These are phyloP conservation scores for Hypoxylon subgilvum DNA, from an alignment of 495 filamentous ascomycete genomes.

Conservation along the genomic window DNA sequence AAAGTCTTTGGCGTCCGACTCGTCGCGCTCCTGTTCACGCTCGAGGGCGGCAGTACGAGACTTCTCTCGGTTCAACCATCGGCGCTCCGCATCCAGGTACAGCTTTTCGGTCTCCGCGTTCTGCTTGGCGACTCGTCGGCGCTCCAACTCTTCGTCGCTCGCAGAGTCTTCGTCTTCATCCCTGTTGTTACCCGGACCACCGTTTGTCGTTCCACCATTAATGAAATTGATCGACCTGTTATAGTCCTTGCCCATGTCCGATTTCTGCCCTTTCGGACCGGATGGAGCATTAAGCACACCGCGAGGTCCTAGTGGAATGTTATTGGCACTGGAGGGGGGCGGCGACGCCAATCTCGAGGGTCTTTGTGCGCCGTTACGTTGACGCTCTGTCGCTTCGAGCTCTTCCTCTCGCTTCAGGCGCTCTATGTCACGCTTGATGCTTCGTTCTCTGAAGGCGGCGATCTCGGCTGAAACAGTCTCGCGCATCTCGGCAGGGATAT, in stretches of 20 bases:
- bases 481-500: slow-evolving; percentile 96
- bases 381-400: slow-evolving; percentile 83
- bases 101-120: slow-evolving; percentile 77
- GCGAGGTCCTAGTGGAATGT: slow-evolving; percentile 83
- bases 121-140: slow-evolving; percentile 71
- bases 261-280: slow-evolving; percentile 77
- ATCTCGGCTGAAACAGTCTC: slow-evolving; percentile 96
- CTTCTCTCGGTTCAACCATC: slow-evolving; percentile 88
- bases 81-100: slow-evolving; percentile 83
- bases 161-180: slow-evolving; percentile 91
- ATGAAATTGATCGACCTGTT: slow-evolving; percentile 73
- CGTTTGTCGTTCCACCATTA: slow-evolving; percentile 75
- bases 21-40: slow-evolving; percentile 78
- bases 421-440: slow-evolving; percentile 85
- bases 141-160: slow-evolving; percentile 84
- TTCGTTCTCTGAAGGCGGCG: slow-evolving; percentile 88
- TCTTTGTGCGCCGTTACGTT: slow-evolving; percentile 68
- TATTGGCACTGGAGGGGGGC: slow-evolving; percentile 76
- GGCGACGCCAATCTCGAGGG: slow-evolving; percentile 72
- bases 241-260: slow-evolving; percentile 53
- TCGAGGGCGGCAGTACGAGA: slow-evolving; percentile 82
- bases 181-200: slow-evolving; percentile 58
- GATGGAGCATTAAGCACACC: slow-evolving; percentile 79
- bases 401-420: slow-evolving; percentile 87
- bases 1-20: slow-evolving; percentile 74